Evolutionary conservation across 805 yeast species (phyloP).

Genomic region (Saturnispora halmiae): DNA sequence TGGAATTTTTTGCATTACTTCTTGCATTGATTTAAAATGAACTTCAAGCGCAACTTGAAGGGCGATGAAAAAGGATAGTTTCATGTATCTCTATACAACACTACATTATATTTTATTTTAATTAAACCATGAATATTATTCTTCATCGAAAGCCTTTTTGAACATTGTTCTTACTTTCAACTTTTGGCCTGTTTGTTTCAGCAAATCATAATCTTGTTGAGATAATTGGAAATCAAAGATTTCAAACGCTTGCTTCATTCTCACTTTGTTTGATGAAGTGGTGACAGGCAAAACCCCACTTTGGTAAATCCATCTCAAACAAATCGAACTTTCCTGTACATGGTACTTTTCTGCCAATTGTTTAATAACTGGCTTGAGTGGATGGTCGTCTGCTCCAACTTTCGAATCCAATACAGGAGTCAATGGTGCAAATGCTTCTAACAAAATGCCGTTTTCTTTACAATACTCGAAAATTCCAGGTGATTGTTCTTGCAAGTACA

Average conservation of each 20-base stretch:
- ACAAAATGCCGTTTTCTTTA: constrained; percentile 38
- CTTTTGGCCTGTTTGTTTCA: constrained; percentile 35
- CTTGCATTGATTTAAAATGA: constrained; percentile 9
- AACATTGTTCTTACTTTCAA: constrained; percentile 10
- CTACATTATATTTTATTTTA: not conserved
- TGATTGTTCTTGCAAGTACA: constrained; percentile 56
- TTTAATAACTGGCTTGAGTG: constrained; percentile 27
- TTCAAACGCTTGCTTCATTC: constrained; percentile 49
- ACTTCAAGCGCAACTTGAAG: too few relatives aligned
- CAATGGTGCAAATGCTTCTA: constrained; percentile 62
- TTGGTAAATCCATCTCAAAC: constrained; percentile 64
- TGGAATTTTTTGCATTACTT: constrained; percentile 5
- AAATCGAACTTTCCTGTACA: constrained; percentile 52
- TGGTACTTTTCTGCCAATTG: constrained; percentile 47
- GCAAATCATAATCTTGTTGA: constrained; percentile 38
- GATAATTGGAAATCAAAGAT: constrained; percentile 47
- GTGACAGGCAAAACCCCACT: constrained; percentile 64
- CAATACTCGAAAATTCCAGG: constrained; percentile 46
- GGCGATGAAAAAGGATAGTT: not conserved
- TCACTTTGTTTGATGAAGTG: constrained; percentile 49
- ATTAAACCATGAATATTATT: too few relatives aligned
- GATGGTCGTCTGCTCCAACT: constrained; percentile 32
- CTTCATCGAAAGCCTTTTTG: not conserved
- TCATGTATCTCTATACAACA: not conserved
- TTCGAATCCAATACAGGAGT: constrained; percentile 45